Evolutionary conservation across 805 yeast genomes (phyloP), one percentile per base, ranked within the genome.

Genomic region (Myxozyma lipomycoides): DNA sequence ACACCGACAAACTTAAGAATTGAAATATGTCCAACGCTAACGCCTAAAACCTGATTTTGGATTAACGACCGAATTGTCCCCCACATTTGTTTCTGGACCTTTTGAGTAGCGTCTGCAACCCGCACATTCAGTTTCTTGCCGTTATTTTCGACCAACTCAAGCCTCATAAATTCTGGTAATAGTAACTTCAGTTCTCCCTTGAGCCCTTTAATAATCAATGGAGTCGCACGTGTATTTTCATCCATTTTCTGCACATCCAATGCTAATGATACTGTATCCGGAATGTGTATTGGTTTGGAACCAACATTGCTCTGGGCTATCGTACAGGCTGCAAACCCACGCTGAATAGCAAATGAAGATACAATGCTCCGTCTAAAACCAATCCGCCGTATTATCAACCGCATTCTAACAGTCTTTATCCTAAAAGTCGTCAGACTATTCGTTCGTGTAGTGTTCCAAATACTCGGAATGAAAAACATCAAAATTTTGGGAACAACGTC

Each of bases 1-100:
- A 98, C 91, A 59, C 99, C 99, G 17, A 88, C 95, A 60, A 93
- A 83, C 69, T 82, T 86, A 57, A 93, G 75, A 49, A 90, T 84
- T 23, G 93, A 81, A 55, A 88, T 70, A 67, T 93, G 98, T 12
- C 98, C 98, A 62, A 90, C 98, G 37, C 88, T 81, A 36, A 89
- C 95, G 46, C 99, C 99, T 34, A 78, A 73, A 25, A 91, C 76
- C 60, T 84, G 78, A 70, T 91, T 91, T 62, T 82, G 79, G 43
- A 93, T 67, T 51, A 83, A 73, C 0, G 95, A 77, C 66, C 98
- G 79, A 46, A 84, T 77, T 4, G 98, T 93, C 17, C 98, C 99
- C 98, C 98, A 93, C 78, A 93, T 80, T 18, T 95, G 73, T 58
- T 84, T 79, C 71, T 93, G 98, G 47, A 78, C 72, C 63, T 79